Evolutionary conservation across 2,329 filamentous ascomycete genomes (phyloP).

Genomic region (Gyromitra esculenta): DNA sequence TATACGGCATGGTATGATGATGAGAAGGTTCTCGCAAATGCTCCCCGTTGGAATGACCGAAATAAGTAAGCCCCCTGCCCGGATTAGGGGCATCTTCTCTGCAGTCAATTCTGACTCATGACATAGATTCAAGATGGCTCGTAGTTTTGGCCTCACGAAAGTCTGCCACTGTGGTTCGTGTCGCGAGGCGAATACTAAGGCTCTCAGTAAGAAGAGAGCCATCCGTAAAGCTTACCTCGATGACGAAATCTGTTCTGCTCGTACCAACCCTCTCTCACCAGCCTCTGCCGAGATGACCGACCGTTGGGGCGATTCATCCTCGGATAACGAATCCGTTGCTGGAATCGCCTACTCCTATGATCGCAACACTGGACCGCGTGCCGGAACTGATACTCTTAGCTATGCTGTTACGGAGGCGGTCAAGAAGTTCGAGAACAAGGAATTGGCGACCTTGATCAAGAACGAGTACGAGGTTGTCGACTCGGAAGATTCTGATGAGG

Average conservation of each 20-base stretch:
- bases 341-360: constrained; percentile 57
- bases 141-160: constrained; percentile 3
- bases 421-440: constrained; percentile 57
- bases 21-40: constrained; percentile 29
- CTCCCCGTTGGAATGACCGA: constrained; percentile 55
- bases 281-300: constrained; percentile 39
- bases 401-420: constrained; percentile 57
- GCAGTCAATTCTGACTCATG: constrained; percentile 38
- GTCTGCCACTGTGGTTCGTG: constrained; percentile 54
- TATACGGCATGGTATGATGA: constrained; percentile 1
- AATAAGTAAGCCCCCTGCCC: constrained; percentile 54
- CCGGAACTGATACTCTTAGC: constrained; percentile 54
- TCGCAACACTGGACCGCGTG: constrained; percentile 50
- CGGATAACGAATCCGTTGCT: constrained; percentile 53
- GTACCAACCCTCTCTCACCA: constrained; percentile 42
- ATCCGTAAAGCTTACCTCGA: constrained; percentile 35
- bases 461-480: constrained; percentile 57
- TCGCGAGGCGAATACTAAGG: constrained; percentile 46
- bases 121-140: constrained; percentile 49
- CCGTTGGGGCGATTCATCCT: constrained; percentile 52
- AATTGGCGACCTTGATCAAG: constrained; percentile 58
- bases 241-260: constrained; percentile 52
- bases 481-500: constrained; percentile 54
- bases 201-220: constrained; percentile 44
- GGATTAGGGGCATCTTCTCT: background rate